These are phyloP conservation scores for Saururus chinensis DNA, from an alignment of 164 flowering plant genomes.

Conservation along the genomic window DNA sequence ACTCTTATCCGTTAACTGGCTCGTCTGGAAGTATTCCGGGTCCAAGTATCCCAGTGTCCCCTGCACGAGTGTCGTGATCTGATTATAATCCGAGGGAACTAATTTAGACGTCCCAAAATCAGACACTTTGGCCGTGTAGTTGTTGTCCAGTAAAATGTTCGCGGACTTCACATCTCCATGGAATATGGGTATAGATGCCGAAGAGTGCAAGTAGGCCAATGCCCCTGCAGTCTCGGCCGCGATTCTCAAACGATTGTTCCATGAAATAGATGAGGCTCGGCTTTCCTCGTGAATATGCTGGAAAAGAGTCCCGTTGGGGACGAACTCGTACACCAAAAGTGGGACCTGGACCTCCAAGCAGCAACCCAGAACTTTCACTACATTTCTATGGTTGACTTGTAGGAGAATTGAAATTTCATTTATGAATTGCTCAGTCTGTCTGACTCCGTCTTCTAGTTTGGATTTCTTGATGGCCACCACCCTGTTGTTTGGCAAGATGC, in stretches of 20 bases:
- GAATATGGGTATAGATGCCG: slow-evolving; percentile 27
- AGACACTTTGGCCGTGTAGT: slow-evolving; percentile 28
- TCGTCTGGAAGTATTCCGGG: slow-evolving; percentile 8
- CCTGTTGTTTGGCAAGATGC: slow-evolving; percentile 6
- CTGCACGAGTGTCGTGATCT: slow-evolving; percentile 7
- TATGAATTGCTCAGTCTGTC: slow-evolving; percentile 1
- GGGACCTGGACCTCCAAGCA: slow-evolving; percentile 39
- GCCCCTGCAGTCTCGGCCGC: slow-evolving; percentile 25
- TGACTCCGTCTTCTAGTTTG: slow-evolving; percentile 5
- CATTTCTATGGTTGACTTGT: slow-evolving; percentile 39
- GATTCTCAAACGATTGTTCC: slow-evolving; percentile 18
- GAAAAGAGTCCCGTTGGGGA: slow-evolving; percentile 31
- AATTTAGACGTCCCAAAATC: slow-evolving; percentile 17
- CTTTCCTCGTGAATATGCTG: slow-evolving; percentile 21
- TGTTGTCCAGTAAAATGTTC: slow-evolving; percentile 31
- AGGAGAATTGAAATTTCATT: slow-evolving; percentile 3
- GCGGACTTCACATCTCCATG: slow-evolving; percentile 37
- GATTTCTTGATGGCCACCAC: slow-evolving; percentile 16
- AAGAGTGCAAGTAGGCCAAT: slow-evolving; percentile 29
- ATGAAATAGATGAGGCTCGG: slow-evolving; percentile 10
- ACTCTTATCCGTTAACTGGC: slow-evolving; percentile 9
- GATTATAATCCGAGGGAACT: slow-evolving; percentile 4
- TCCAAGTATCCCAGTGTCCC: slow-evolving; percentile 12
- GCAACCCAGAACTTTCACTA: slow-evolving; percentile 33
- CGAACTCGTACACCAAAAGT: slow-evolving; percentile 33